Conservation (phyloP, 1,284 basidiomycete genomes). For the Ceratobasidium theobromae region DNA sequence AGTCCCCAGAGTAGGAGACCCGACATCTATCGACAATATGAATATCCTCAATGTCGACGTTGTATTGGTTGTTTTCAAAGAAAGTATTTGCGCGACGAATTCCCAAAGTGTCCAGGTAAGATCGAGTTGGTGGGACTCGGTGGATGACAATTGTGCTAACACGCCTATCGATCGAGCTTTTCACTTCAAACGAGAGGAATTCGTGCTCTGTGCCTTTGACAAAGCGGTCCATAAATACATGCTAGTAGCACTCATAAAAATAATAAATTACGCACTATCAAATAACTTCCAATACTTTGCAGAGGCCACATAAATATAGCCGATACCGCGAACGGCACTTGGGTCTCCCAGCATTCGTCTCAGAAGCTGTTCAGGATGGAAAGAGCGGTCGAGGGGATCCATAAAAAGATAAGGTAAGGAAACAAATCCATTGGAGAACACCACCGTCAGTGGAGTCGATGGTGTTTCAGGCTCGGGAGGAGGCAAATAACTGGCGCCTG, state of each 20-base stretch:
- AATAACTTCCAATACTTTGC: background rate
- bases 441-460: too few species aligned
- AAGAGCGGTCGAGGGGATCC: too few species aligned
- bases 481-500: too few species aligned
- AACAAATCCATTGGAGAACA: too few species aligned
- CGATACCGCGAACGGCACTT: background rate
- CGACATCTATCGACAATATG: background rate
- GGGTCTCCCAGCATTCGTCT: background rate
- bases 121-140: background rate
- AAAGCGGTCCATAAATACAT: too few species aligned
- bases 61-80: background rate
- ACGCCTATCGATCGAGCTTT: background rate
- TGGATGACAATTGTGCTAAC: background rate
- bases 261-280: too few species aligned
- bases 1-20: background rate
- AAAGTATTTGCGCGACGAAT: background rate
- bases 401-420: too few species aligned
- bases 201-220: conserved; percentile 8
- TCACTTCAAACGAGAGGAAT: background rate
- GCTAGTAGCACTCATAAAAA: too few species aligned
- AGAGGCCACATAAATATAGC: conserved; percentile 1
- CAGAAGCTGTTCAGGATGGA: too few species aligned
- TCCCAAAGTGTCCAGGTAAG: background rate
- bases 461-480: too few species aligned
- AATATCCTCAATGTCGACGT: background rate